These are phyloP conservation scores for Neurospora sp. DNA, from an alignment of 495 filamentous ascomycete genomes.

Conservation along the genomic window DNA sequence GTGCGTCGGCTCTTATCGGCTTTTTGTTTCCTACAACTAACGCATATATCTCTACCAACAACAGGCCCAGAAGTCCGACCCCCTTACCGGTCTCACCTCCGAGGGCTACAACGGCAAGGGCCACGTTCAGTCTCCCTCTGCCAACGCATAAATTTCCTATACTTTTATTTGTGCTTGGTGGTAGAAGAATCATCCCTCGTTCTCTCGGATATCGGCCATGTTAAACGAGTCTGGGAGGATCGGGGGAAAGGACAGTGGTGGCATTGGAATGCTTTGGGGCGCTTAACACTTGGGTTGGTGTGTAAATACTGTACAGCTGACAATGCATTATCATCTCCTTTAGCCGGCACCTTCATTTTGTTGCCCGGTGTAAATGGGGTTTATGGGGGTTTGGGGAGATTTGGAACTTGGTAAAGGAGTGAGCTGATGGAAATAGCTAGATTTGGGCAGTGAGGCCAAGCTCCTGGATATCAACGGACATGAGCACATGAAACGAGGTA, in stretches of 20 bases:
- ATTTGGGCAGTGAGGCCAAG: not conserved
- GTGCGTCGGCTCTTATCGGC: slow-evolving; percentile 32
- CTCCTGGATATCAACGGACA: not conserved
- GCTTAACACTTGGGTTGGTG: slow-evolving; percentile 1
- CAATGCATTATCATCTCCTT: slow-evolving; percentile 24
- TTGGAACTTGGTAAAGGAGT: not conserved
- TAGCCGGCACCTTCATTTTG: not conserved
- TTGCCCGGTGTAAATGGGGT: not conserved
- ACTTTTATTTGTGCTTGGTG: slow-evolving; percentile 33
- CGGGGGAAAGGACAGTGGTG: not conserved
- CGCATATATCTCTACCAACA: not conserved
- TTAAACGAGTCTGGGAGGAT: slow-evolving; percentile 12
- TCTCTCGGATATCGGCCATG: slow-evolving; percentile 7
- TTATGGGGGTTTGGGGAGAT: not conserved
- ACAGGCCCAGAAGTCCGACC: slow-evolving; percentile 77
- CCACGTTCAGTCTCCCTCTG: slow-evolving; percentile 60
- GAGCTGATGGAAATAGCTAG: not conserved
- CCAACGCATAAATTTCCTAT: slow-evolving; percentile 24
- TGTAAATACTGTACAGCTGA: slow-evolving; percentile 34
- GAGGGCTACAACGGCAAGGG: slow-evolving; percentile 74
- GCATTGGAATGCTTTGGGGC: slow-evolving; percentile 5
- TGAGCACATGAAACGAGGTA: not conserved
- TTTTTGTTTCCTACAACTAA: not conserved
- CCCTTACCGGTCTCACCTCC: slow-evolving; percentile 75
- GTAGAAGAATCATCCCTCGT: not conserved